phyloP scores from a whole-genome alignment of 2,329 filamentous ascomycete species.

The Colletotrichum gloeosporioides region DNA sequence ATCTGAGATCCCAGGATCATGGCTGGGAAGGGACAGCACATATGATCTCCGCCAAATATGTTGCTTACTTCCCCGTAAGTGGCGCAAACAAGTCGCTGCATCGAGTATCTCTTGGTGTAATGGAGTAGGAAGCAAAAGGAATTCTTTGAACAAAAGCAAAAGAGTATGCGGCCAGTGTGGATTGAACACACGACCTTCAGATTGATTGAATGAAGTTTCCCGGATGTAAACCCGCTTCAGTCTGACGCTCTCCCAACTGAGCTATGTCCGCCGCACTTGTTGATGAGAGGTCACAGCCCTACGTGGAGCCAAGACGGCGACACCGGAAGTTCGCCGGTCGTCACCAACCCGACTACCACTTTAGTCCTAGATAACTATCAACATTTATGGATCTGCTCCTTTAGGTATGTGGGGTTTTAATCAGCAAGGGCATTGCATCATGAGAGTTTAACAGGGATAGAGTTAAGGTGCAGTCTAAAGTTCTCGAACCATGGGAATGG shows the following conservation, averaged over 20 bases:
- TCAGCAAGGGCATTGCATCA: neutral
- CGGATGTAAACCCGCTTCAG: neutral
- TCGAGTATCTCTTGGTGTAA: neutral
- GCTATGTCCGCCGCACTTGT: neutral
- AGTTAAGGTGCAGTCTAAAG: neutral
- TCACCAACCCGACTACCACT: neutral
- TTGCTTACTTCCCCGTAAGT: neutral
- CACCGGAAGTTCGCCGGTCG: neutral
- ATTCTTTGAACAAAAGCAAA: neutral
- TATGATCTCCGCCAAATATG: neutral
- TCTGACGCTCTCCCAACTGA: neutral
- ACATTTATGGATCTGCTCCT: neutral
- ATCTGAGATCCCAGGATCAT: neutral
- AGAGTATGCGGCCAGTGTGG: neutral
- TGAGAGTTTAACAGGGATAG: neutral
- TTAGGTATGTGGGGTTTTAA: neutral
- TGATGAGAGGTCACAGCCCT: neutral
- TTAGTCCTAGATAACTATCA: neutral
- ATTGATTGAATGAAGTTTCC: neutral
- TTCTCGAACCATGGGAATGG: neutral
- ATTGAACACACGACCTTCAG: neutral
- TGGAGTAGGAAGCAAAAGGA: neutral
- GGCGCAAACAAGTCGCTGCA: neutral
- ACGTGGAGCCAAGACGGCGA: neutral
- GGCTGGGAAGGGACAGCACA: neutral